Base-by-base conservation (phyloP, 208 protist species). In the Blechomonas ayalai region DNA sequence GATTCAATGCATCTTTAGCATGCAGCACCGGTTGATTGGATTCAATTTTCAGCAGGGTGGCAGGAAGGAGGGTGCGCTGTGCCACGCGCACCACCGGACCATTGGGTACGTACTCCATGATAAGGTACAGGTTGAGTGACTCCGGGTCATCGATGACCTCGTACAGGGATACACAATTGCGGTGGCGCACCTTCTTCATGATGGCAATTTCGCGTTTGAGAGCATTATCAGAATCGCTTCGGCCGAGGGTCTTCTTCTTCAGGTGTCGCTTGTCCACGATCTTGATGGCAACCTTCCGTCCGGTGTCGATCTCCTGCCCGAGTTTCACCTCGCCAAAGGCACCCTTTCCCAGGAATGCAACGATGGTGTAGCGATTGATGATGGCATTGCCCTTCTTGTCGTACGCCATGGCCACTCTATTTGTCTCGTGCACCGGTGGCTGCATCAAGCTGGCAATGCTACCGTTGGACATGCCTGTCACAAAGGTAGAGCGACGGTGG, bases 131-230 rank as follows among this genome's bases (percentile, higher is more conserved):
- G 47, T 79, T 86, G 34, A 96, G 71, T 16, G 68, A 73, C 4
- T 41, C 47, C 0, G 84, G 89, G 61, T 97, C 96, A 46, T 98
- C 93, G 36, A 98, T 97, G 16, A 97, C 92, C 50, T 98, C 95
- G 48, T 86, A 77, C 7, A 98, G 65, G 4, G 73, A 73, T 1
- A 98, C 94, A 43, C 97, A 82, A 63, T 98, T 98, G 9, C 65
- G 67, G 54, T 98, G 96, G 18, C 95, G 71, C 6, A 97, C 55
- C 46, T 97, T 97, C 53, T 97, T 97, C 84, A 98, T 88, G 38
- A 98, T 95, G 26, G 73, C 72, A 16, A 90, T 82, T 49, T 90
- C 82, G 3, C 70, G 70, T 46, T 59, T 73, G 43, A 88, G 67
- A 9, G 62, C 60, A 13, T 61, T 54, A 24, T 67, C 64, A 20